Conservation (phyloP, 2,329 filamentous ascomycete species). For the Metarhizium anisopliae region DNA sequence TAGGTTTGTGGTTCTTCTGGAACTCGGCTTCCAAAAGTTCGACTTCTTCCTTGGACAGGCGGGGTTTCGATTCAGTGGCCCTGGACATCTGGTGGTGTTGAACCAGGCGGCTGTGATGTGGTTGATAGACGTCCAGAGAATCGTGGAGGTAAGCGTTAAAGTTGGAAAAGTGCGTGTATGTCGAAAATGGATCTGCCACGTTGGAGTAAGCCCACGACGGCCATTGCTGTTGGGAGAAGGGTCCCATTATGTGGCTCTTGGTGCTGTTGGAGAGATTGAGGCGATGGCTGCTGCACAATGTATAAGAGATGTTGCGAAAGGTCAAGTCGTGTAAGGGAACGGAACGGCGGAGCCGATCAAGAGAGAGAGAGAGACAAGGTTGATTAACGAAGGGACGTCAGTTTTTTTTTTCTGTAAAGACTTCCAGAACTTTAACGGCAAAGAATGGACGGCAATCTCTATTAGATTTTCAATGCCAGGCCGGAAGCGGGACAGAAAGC, state of each 20-base stretch:
- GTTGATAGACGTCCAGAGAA: slow-evolving; percentile 28
- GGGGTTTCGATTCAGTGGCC: slow-evolving; percentile 40
- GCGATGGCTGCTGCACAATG: not conserved
- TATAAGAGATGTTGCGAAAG: not conserved
- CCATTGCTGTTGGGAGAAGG: slow-evolving; percentile 27
- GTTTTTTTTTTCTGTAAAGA: not conserved
- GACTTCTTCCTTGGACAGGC: slow-evolving; percentile 50
- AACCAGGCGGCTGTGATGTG: slow-evolving; percentile 26
- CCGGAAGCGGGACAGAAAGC: not conserved
- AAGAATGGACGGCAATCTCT: not conserved
- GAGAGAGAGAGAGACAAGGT: not conserved
- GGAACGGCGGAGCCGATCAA: not conserved
- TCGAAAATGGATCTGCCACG: slow-evolving; percentile 18
- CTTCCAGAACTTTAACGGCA: not conserved
- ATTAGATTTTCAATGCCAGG: not conserved
- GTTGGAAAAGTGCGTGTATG: slow-evolving; percentile 23
- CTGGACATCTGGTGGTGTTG: slow-evolving; percentile 30
- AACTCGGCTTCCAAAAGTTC: slow-evolving; percentile 53
- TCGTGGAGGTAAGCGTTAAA: slow-evolving; percentile 28
- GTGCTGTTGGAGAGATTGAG: not conserved
- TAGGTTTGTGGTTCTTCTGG: slow-evolving; percentile 55
- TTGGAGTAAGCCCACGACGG: slow-evolving; percentile 24
- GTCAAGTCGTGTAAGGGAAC: not conserved
- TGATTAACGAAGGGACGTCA: not conserved
- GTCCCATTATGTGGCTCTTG: slow-evolving; percentile 17